Base-by-base conservation (phyloP, 2,329 filamentous ascomycete species). In the Fusarium nematophilum region DNA sequence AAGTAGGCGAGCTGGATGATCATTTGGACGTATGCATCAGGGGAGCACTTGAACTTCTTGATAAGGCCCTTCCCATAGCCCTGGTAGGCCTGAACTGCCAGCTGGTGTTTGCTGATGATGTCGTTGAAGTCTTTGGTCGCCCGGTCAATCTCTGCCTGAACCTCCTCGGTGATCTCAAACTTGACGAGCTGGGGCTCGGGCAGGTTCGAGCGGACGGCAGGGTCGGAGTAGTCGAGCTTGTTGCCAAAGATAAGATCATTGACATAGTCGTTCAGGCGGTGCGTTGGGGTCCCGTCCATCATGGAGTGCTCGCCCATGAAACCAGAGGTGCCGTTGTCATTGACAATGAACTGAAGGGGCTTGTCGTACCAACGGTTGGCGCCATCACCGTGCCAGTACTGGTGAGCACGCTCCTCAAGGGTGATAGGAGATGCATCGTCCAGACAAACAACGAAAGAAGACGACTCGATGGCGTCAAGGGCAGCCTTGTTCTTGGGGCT, bases 261-360 rank as follows among this genome's bases (percentile, higher is more conserved):
- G 73, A 96, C 85, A 72, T 93, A 95, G 83, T 99, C 95, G 76
- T 97, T 99, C 13, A 99, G 85, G 37, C 96, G 90, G 79, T 98
- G 95, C 3, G 96, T 99, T 1, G 96, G 93, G 6, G 95, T 99
- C 64, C 96, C 95, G 74, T 99, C 95, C 96, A 99, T 99, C 95
- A 99, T 98, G 70, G 91, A 96, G 84, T 99, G 95, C 80, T 99
- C 95, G 72, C 95, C 95, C 84, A 93, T 94, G 84, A 99, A 99
- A 59, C 95, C 95, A 3, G 95, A 91, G 7, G 95, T 96, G 68
- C 95, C 95, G 75, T 99, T 99, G 75, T 99, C 93, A 77, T 97
- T 97, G 80, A 99, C 76, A 74, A 99, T 96, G 80, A 99, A 98
- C 78, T 99, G 94, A 48, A 97, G 81, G 6, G 95, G 95, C 84